A percentile compares a stretch with the other conserved stretches of the same genome.
These are phyloP conservation scores for Sclerotiophoma versabilis DNA, from an alignment of 2,329 filamentous ascomycete species.

Conservation along the genomic window DNA sequence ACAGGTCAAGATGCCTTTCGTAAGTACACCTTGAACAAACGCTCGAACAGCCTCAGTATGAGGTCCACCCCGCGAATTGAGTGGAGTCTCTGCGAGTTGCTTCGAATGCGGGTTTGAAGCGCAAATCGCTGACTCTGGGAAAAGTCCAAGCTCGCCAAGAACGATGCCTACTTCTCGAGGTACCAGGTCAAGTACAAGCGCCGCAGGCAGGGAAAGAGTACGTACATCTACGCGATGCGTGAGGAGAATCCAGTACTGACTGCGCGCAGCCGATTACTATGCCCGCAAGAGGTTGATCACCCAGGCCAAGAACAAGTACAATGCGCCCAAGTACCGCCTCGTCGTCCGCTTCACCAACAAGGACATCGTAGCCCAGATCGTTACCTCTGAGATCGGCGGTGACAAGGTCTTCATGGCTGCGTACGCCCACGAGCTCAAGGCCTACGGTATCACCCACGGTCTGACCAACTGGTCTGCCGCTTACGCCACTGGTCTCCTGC, in stretches of 20 bases:
- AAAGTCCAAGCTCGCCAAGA: conserved; percentile 96
- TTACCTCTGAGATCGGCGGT: conserved; percentile 93
- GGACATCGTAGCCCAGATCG: conserved; percentile 98
- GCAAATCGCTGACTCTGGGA: conserved; percentile 99
- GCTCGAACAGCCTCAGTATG: conserved; percentile 23
- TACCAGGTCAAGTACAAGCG: conserved; percentile 99
- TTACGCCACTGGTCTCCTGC: conserved; percentile 94
- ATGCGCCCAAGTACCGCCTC: conserved; percentile 99
- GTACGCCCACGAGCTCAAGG: conserved; percentile 89
- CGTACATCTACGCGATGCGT: conserved; percentile 58
- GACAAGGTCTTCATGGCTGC: conserved; percentile 85
- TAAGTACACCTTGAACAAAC: conserved; percentile 49
- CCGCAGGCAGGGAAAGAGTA: conserved; percentile 95
- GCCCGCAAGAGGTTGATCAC: conserved; percentile 99
- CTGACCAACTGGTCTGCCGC: conserved; percentile 99
- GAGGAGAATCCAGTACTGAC: conserved; percentile 57
- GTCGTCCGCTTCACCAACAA: conserved; percentile 99
- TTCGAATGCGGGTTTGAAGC: conserved; percentile 90
- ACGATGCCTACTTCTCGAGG: conserved; percentile 98
- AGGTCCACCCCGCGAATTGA: conserved; percentile 39
- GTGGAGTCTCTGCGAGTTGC: conserved; percentile 77
- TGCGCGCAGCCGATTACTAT: conserved; percentile 90
- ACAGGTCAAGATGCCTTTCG: conserved; percentile 56
- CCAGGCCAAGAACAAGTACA: conserved; percentile 99
- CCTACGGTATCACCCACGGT: conserved; percentile 97